These are phyloP conservation scores for Neonectria sp. DNA, from an alignment of 2,329 filamentous ascomycete species.

Conservation along the genomic window DNA sequence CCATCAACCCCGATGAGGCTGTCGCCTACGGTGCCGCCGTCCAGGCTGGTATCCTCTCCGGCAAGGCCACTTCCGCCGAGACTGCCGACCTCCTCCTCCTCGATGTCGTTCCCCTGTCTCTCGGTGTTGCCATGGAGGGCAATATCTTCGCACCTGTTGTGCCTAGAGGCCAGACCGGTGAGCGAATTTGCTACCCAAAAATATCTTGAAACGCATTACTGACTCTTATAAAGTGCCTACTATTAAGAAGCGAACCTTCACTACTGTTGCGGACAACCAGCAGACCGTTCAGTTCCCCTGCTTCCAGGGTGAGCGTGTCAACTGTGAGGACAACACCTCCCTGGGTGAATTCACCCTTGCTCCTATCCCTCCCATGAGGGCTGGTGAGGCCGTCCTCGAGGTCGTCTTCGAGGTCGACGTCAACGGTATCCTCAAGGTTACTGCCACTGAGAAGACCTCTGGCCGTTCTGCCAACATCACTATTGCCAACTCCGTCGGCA, in stretches of 20 bases:
- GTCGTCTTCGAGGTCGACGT: slow-evolving; percentile 99
- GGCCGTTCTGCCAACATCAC: slow-evolving; percentile 99
- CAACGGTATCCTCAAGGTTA: slow-evolving; percentile 99
- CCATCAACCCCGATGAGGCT: slow-evolving; percentile 99
- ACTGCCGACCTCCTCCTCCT: slow-evolving; percentile 96
- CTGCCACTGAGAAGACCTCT: slow-evolving; percentile 98
- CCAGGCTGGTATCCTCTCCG: slow-evolving; percentile 96
- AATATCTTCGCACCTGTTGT: slow-evolving; percentile 99
- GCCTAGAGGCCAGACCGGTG: slow-evolving; percentile 52
- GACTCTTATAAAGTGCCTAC: too few relatives aligned
- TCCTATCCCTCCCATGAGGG: slow-evolving; percentile 89
- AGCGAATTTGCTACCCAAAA: too few relatives aligned
- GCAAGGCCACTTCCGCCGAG: slow-evolving; percentile 96
- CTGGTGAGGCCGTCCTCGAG: slow-evolving; percentile 96
- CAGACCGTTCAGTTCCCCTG: slow-evolving; percentile 81
- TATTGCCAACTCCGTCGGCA: slow-evolving; percentile 99
- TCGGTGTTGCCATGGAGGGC: slow-evolving; percentile 99
- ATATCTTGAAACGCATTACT: too few relatives aligned
- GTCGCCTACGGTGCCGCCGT: slow-evolving; percentile 98
- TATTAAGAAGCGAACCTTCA: slow-evolving; percentile 71
- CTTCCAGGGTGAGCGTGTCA: slow-evolving; percentile 96
- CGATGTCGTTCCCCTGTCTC: slow-evolving; percentile 95
- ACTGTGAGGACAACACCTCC: slow-evolving; percentile 98
- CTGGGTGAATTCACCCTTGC: slow-evolving; percentile 97
- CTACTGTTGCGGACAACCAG: slow-evolving; percentile 84